These are phyloP conservation scores for Ganoderma boninense DNA, from an alignment of 1,284 basidiomycete genomes.

Conservation along the genomic window DNA sequence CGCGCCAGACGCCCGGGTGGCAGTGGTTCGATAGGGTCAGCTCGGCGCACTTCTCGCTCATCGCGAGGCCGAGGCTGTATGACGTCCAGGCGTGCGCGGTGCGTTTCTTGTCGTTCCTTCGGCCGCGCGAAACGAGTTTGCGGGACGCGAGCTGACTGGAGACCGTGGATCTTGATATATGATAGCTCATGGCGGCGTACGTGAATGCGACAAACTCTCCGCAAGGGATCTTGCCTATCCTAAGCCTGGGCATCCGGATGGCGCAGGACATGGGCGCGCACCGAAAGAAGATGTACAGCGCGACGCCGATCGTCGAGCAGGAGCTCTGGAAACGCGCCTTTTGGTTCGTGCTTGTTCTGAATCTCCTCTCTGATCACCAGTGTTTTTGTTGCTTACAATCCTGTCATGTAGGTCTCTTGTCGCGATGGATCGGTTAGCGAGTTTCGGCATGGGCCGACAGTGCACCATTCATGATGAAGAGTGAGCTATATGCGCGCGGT, in stretches of 20 bases:
- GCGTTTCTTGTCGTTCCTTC: constrained; percentile 2
- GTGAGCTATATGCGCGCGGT: constrained; percentile 48
- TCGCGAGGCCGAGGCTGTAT: constrained; percentile 64
- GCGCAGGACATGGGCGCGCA: constrained; percentile 55
- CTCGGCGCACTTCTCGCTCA: constrained; percentile 61
- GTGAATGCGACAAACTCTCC: constrained; percentile 38
- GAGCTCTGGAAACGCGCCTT: constrained; percentile 60
- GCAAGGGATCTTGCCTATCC: constrained; percentile 49
- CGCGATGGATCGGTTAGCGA: constrained; percentile 70
- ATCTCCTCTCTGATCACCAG: constrained; percentile 59
- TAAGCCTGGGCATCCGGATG: constrained; percentile 53
- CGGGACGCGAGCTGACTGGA: too few relatives aligned
- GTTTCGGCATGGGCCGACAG: constrained; percentile 80
- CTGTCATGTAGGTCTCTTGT: constrained; percentile 64
- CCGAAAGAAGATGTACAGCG: constrained; percentile 44
- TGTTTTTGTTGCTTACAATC: constrained; percentile 69
- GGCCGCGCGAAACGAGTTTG: neutral
- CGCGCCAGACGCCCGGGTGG: constrained; percentile 68
- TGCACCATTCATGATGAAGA: constrained; percentile 86
- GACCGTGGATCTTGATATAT: neutral
- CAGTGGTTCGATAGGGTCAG: constrained; percentile 72
- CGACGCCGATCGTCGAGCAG: constrained; percentile 46
- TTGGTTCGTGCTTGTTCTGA: constrained; percentile 52
- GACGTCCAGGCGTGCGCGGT: constrained; percentile 69
- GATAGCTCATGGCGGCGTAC: constrained; percentile 41